Evolutionary conservation across 2,329 filamentous ascomycete genomes (phyloP), one percentile per base, ranked within the genome.

Genomic region (Epichloe scottii): DNA sequence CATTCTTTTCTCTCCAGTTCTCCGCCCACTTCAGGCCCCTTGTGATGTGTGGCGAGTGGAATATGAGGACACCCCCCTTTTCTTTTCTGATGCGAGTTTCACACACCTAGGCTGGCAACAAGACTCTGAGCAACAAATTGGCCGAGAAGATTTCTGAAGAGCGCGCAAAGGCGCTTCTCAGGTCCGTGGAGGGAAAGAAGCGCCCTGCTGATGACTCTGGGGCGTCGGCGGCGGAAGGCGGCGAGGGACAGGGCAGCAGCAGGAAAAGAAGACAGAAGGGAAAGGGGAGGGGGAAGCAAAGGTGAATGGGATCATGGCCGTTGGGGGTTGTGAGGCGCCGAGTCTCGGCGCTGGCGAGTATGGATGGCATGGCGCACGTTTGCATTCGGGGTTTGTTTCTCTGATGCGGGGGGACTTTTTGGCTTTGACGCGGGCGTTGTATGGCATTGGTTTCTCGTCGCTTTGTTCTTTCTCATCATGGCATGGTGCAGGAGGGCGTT

Each of bases 121-220:
- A 77, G 52, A 61, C 66, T 2, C 62, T 81, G 47, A 77, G 73
- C 57, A 68, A 65, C 26, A 77, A 74, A 60, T 64, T 81, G 35
- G 71, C 71, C 4, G 75, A 79, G 56, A 75, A 77, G 63, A 75
- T 81, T 55, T 74, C 76, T 2, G 77, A 75, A 56, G 77, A 79
- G 64, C 69, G 71, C 8, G 75, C 74, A 40, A 77, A 74, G 62
- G 74, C 75, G 8, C 65, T 75, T 3, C 63, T 76, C 48, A 76
- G 71, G 58, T 67, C 67, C 2, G 64, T 74, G 4, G 67, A 71
- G 54, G 66, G 67, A 53, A 72, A 74, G 60, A 73, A 77, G 60
- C 66, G 72, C 44, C 63, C 66, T 2, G 68, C 66, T 1, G 65
- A 66, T 30, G 67, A 61, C 4, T 53, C 61, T 40, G 57, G 56